Evolutionary conservation across 2,329 filamentous ascomycete species (phyloP), one percentile per base, ranked within the genome.

Genomic region (Penicillium corylophilum): DNA sequence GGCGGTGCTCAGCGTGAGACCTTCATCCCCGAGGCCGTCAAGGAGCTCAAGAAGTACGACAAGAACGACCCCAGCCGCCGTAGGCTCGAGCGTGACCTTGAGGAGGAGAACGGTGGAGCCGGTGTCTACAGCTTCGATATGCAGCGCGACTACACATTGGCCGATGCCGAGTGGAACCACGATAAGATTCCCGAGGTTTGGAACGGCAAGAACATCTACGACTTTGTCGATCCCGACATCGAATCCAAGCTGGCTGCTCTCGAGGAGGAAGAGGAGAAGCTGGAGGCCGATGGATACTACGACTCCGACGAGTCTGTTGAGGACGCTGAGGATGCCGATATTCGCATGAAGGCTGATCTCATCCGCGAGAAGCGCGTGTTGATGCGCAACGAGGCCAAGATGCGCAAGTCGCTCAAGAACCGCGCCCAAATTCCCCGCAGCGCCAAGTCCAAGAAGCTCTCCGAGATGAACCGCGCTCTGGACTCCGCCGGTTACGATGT

Each of bases 321-420:
- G 65, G 92, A 96, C 68, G 90, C 86, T 18, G 91, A 95, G 57
- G 90, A 95, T 64, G 89, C 88, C 39, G 90, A 96, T 57, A 84
- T 93, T 62, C 80, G 90, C 64, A 86, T 89, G 79, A 96, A 97
- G 80, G 95, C 94, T 44, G 89, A 96, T 59, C 79, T 95, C 55
- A 99, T 99, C 74, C 88, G 93, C 57, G 92, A 96, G 80, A 96
- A 97, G 84, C 87, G 90, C 64, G 83, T 87, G 57, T 80, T 96
- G 56, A 94, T 97, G 76, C 86, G 89, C 70, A 97, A 97, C 75
- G 94, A 95, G 66, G 89, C 90, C 57, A 89, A 89, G 77, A 91
- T 95, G 87, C 89, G 90, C 77, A 97, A 96, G 81, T 88, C 87
- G 38, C 85, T 99, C 71, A 97, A 99, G 87, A 99, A 99, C 80